Base-by-base conservation (phyloP, 352 stramenopile genomes). In the Phytophthora parvispora region DNA sequence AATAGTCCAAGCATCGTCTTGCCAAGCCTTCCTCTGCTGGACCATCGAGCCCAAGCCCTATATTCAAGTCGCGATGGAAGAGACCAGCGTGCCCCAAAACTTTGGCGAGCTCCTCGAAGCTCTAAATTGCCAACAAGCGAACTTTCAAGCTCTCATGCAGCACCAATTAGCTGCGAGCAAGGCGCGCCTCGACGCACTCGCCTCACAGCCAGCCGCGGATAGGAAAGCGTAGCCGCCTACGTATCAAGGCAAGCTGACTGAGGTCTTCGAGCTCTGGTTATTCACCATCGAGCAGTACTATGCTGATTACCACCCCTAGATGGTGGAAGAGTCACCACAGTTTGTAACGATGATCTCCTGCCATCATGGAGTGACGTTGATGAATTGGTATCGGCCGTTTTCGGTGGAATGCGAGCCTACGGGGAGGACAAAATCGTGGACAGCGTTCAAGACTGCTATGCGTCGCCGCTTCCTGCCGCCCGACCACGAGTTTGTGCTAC, bases 321-420 rank as follows among this genome's bases (percentile, higher is more conserved):
- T 63, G 56, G 12, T 38, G 29, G 56, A 63, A 13, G 42, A 55
- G 9, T 54, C 56, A 10, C 4, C 56, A 6, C 28, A 51, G 27
- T 54, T 63, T 25, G 43, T 63, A 6, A 54, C 28, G 1, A 63
- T 63, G 56, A 48, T 54, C 18, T 47, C n/a, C 24, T 48, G 56
- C 20, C 28, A 63, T 25, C 20, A 54, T 29, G 56, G 5, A 29
- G 6, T 20, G 51, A 16, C 24, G 9, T 13, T 13, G 25, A 63
- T 54, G 56, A 54, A 55, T 16, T 63, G 56, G 43, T 48, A 63
- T 6, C 25, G 56, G 18, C 47, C 8, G 45, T 32, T 63, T n/a
- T 40, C 28, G 5, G 31, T 29, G 3, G 42, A 63, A 22, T 63
- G 56, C 20, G 56, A 63, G 7, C n/a, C 52, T 13, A 49, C 24